A percentile compares a stretch with the other conserved stretches of the same genome.
These are phyloP conservation scores for Starmerella floris DNA, from an alignment of 805 yeast species.

Conservation along the genomic window DNA sequence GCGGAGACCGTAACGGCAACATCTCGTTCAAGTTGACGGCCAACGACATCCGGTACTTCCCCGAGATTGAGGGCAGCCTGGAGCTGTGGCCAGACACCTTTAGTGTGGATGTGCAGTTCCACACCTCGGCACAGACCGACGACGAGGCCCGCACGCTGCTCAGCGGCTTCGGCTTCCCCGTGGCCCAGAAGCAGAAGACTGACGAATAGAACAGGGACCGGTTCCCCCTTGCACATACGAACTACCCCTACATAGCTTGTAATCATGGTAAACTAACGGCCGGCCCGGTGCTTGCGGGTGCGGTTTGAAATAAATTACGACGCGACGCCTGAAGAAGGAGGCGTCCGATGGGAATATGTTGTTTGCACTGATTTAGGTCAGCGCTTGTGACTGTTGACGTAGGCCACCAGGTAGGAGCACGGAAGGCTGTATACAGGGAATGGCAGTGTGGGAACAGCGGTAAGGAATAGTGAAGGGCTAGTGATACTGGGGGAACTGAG, in stretches of 20 bases:
- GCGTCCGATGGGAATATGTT: too few species aligned
- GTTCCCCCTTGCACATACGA: background rate
- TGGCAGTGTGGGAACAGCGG: too few species aligned
- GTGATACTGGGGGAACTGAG: too few species aligned
- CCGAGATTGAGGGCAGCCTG: conserved; percentile 82
- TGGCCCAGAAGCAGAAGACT: conserved; percentile 33
- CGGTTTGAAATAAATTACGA: too few species aligned
- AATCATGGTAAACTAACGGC: background rate
- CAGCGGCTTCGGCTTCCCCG: conserved; percentile 73
- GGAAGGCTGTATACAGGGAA: too few species aligned
- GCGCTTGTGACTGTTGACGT: too few species aligned
- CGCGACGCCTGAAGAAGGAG: too few species aligned
- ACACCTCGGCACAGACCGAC: conserved; percentile 82
- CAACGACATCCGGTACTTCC: conserved; percentile 69
- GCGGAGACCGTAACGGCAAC: conserved; percentile 81
- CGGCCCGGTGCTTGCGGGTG: too few species aligned
- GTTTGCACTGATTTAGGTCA: too few species aligned
- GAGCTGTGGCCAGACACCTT: conserved; percentile 79
- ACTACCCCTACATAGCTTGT: background rate
- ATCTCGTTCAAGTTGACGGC: conserved; percentile 71
- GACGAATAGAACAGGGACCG: background rate
- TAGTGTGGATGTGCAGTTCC: conserved; percentile 74
- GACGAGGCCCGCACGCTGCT: conserved; percentile 75
- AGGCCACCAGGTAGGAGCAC: too few species aligned
- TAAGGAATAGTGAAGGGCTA: too few species aligned